Conservation (phyloP, 352 stramenopile genomes). For the Saprolegnia parasitica region DNA sequence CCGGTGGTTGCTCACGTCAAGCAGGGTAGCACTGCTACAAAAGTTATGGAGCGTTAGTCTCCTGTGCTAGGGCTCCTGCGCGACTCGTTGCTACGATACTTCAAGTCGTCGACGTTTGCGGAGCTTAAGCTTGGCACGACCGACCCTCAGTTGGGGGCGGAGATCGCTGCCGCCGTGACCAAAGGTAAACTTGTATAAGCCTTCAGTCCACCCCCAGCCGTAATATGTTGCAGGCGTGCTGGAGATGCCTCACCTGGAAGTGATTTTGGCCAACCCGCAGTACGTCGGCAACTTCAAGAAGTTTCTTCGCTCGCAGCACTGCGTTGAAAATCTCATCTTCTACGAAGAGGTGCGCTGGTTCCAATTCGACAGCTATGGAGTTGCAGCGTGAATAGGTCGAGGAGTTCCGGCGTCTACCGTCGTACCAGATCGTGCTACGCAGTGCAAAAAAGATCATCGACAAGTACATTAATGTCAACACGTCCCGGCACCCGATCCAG, state of each 20-base stretch:
- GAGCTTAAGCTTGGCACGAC: slow-evolving; percentile 44
- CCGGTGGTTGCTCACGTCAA: slow-evolving; percentile 35
- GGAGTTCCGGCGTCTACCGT: slow-evolving; percentile 67
- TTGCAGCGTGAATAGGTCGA: slow-evolving; percentile 38
- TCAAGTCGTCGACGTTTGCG: slow-evolving; percentile 62
- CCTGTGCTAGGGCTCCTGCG: slow-evolving; percentile 42
- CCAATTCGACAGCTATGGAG: not conserved
- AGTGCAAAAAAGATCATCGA: slow-evolving; percentile 81
- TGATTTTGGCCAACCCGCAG: slow-evolving; percentile 60
- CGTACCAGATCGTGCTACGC: slow-evolving; percentile 77
- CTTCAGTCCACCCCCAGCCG: too few species aligned
- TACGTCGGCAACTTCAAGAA: slow-evolving; percentile 62
- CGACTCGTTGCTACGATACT: slow-evolving; percentile 69
- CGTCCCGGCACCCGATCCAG: slow-evolving; percentile 42
- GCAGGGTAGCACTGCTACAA: slow-evolving; percentile 31
- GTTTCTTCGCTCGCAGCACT: slow-evolving; percentile 73
- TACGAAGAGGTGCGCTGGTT: slow-evolving; percentile 48
- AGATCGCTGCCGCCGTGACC: slow-evolving; percentile 57
- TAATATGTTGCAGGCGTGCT: slow-evolving; percentile 38
- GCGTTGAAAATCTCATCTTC: slow-evolving; percentile 76
- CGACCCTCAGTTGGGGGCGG: slow-evolving; percentile 38
- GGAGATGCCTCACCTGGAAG: slow-evolving; percentile 65
- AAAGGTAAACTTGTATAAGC: slow-evolving; percentile 30
- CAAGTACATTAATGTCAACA: slow-evolving; percentile 75
- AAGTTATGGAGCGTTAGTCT: not conserved